Base-by-base conservation (phyloP, 2,329 filamentous ascomycete species). In the Hymenoscyphus fraxineus region DNA sequence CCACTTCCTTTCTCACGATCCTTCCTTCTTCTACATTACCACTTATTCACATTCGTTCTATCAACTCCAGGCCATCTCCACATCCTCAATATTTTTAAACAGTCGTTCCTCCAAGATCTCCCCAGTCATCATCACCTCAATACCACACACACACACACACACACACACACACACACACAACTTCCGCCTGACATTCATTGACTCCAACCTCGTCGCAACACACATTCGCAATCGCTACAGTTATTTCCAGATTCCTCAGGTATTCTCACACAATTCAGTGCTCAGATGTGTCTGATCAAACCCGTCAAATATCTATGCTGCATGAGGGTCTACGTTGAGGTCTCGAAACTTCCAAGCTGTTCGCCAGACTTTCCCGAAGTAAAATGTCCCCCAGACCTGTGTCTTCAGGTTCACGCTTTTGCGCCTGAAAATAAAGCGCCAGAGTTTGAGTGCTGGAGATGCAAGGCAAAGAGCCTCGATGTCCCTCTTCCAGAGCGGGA, bases 361-460 rank as follows among this genome's bases (percentile, higher is more conserved):
- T 66, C 71, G 1, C 66, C 65, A 2, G 60, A 62, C 19, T 74
- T 71, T 72, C 71, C 71, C 10, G 65, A 65, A 13, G 62, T 61
- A 6, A 74, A 73, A 64, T 74, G 73, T 38, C 69, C 70, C 4
- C 38, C 55, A 41, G 71, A 74, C 13, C 63, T 73, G 27, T 73
- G 70, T 61, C 62, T 73, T 6, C 63, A 68, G 54, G 27, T 67
- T 16, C 59, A 63, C 13, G 59, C 61, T 7, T 62, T 35, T 32
- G 58, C 66, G 3, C 57, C 64, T 12, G 60, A 69, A 41, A 10
- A 64, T 22, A 58, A 64, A 44, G 27, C 16, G 22, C 6, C 3
- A 13, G 71, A 66, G 10, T 55, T 27, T 27, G 27, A 27, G 3
- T 74, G 72, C 63, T 74, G 73, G 73, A 63, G 72, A 64, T 74